phyloP scores from a whole-genome alignment of 2,329 filamentous ascomycete species.

The Arachnomyces sp. region DNA sequence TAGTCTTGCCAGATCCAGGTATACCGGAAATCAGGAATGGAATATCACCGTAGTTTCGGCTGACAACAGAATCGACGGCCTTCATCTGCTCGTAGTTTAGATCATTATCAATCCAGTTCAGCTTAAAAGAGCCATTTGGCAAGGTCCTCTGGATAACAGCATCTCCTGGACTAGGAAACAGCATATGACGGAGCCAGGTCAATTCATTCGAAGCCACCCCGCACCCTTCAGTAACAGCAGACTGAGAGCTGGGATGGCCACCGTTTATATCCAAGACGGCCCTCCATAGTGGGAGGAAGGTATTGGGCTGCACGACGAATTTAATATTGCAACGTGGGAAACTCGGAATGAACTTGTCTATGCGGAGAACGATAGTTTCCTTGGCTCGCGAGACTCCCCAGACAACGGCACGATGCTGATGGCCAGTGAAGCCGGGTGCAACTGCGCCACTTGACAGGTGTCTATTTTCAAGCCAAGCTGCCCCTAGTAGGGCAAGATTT shows the following conservation, averaged over 20 bases:
- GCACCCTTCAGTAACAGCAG: constrained; percentile 45
- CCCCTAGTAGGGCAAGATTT: constrained; percentile 10
- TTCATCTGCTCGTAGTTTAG: constrained; percentile 43
- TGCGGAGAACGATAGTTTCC: constrained; percentile 15
- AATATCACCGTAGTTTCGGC: constrained; percentile 34
- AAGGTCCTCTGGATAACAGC: constrained; percentile 32
- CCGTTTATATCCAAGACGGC: constrained; percentile 11
- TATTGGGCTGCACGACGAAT: constrained; percentile 14
- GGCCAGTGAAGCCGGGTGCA: constrained; percentile 19
- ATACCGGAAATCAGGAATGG: constrained; percentile 43
- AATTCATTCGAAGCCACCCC: constrained; percentile 4
- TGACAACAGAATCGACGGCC: constrained; percentile 35
- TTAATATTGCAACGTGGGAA: constrained; percentile 15
- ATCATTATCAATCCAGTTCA: constrained; percentile 30
- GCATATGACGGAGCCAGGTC: constrained; percentile 27
- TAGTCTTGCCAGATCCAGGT: constrained; percentile 46
- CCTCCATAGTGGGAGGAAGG: constrained; percentile 15
- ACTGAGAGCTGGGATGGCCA: constrained; percentile 42
- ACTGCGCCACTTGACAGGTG: constrained; percentile 11
- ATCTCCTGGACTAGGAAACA: constrained; percentile 35
- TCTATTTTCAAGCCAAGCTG: constrained; percentile 13
- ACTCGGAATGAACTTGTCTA: constrained; percentile 11
- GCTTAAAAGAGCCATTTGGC: constrained; percentile 25
- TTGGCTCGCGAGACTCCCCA: constrained; percentile 14
- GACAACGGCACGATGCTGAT: constrained; percentile 17